phyloP scores from a whole-genome alignment of 495 filamentous ascomycete genomes.

The Oidiodendron maius region DNA sequence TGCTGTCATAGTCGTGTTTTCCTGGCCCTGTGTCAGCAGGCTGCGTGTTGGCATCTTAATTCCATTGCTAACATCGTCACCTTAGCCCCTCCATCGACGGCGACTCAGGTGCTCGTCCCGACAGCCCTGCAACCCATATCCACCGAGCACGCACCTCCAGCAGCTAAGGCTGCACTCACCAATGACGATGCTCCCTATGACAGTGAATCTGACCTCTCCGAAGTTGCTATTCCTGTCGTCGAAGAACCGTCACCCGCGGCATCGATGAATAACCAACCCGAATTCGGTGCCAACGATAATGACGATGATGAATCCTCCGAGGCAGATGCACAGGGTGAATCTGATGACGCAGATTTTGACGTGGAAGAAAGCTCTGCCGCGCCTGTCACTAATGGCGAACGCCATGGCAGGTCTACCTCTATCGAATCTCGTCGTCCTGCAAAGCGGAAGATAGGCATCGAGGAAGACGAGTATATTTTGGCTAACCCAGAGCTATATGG shows the following conservation, averaged over 20 bases:
- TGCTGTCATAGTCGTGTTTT: conserved; percentile 2
- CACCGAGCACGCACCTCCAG: conserved; percentile 44
- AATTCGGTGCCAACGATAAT: conserved; percentile 33
- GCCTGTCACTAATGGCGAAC: conserved; percentile 35
- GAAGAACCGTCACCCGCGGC: conserved; percentile 24
- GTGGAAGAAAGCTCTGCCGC: conserved; percentile 57
- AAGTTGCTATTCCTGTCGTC: conserved; percentile 35
- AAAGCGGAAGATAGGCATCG: conserved; percentile 69
- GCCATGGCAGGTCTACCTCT: conserved; percentile 60
- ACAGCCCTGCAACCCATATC: conserved; percentile 18
- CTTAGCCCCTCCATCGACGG: conserved; percentile 25
- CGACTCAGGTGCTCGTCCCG: conserved; percentile 11
- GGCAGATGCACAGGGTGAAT: conserved; percentile 63
- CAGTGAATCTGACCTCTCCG: conserved; percentile 48
- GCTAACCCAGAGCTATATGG: conserved; percentile 97
- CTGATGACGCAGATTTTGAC: conserved; percentile 75
- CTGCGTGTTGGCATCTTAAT: conserved; percentile 3
- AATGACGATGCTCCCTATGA: conserved; percentile 37
- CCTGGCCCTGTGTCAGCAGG: conserved; percentile 5
- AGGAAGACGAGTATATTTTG: conserved; percentile 76
- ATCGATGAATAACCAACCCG: conserved; percentile 19
- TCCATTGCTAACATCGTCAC: conserved; percentile 26
- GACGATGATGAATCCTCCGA: conserved; percentile 44
- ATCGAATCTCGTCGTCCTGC: conserved; percentile 53
- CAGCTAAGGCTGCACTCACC: conserved; percentile 30